Percentiles rank a stretch among this genome's conserved stretches.
phyloP scores from a whole-genome alignment of 164 flowering plant species.

The Annona cherimola region DNA sequence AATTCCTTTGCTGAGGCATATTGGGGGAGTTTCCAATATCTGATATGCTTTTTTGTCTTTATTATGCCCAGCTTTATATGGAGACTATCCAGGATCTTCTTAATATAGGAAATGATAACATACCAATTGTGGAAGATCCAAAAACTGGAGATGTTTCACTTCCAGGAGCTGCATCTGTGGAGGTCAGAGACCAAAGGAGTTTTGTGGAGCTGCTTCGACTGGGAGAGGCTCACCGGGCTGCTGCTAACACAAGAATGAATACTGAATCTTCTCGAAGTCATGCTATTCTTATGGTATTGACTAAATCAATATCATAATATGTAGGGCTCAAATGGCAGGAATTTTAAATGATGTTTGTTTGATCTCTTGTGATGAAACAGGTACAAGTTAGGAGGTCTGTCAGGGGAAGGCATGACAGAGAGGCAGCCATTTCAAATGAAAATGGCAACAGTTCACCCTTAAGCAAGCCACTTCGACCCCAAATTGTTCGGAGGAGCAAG shows the following conservation, averaged over 20 bases:
- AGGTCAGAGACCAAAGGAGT: conserved; percentile 76
- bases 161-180: conserved; percentile 75
- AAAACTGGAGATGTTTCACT: conserved; percentile 93
- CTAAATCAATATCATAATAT: background rate
- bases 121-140: conserved; percentile 86
- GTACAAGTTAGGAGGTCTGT: conserved; percentile 67
- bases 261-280: conserved; percentile 98
- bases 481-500: conserved; percentile 76
- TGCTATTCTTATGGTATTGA: conserved; percentile 82
- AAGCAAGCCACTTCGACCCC: conserved; percentile 51
- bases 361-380: conserved; percentile 25
- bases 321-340: background rate
- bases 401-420: conserved; percentile 42
- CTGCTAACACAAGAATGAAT: conserved; percentile 90
- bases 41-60: background rate
- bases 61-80: conserved; percentile 81
- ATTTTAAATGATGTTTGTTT: background rate
- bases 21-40: background rate
- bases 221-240: conserved; percentile 94
- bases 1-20: background rate
- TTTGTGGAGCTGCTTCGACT: conserved; percentile 69
- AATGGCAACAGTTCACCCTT: conserved; percentile 42
- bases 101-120: conserved; percentile 78
- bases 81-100: conserved; percentile 97
- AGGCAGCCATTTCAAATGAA: conserved; percentile 42